Evolutionary conservation across 805 yeast species (phyloP).

Genomic region (Ogataea nonfermentans): DNA sequence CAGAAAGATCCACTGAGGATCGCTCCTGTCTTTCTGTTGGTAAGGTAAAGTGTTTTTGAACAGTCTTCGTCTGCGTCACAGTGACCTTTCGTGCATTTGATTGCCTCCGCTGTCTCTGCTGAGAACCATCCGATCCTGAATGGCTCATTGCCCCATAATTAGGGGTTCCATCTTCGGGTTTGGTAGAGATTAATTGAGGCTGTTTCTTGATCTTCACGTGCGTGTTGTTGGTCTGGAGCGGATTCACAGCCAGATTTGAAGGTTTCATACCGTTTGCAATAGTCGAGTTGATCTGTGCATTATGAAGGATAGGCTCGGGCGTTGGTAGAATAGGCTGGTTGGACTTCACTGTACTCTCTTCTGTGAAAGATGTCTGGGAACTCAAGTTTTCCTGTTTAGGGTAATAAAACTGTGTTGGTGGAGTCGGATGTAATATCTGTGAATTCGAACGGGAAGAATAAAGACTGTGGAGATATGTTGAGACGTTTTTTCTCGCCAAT

Average conservation of each 20-base stretch:
- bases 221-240: constrained; percentile 59
- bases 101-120: constrained; percentile 14
- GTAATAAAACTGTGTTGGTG: constrained; percentile 15
- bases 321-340: background rate
- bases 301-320: background rate
- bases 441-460: constrained; percentile 33
- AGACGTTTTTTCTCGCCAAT: constrained; percentile 62
- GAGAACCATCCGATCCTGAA: constrained; percentile 6
- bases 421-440: constrained; percentile 6
- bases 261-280: constrained; percentile 45
- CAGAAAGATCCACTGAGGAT: constrained; percentile 27
- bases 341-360: background rate
- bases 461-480: constrained; percentile 63
- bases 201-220: constrained; percentile 70
- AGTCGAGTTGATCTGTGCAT: constrained; percentile 22
- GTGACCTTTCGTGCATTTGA: constrained; percentile 2
- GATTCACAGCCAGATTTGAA: constrained; percentile 67
- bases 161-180: constrained; percentile 5
- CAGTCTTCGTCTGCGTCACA: constrained; percentile 2
- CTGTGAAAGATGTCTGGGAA: constrained; percentile 8
- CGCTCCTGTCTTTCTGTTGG: constrained; percentile 18
- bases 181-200: constrained; percentile 31
- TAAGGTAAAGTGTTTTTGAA: constrained; percentile 20
- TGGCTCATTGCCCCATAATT: constrained; percentile 37
- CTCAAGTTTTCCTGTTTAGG: constrained; percentile 19